Percentiles rank a stretch among this genome's conserved stretches.
Evolutionary conservation across 2,329 filamentous ascomycete genomes (phyloP).

Genomic region (Calonectria ilicicola): DNA sequence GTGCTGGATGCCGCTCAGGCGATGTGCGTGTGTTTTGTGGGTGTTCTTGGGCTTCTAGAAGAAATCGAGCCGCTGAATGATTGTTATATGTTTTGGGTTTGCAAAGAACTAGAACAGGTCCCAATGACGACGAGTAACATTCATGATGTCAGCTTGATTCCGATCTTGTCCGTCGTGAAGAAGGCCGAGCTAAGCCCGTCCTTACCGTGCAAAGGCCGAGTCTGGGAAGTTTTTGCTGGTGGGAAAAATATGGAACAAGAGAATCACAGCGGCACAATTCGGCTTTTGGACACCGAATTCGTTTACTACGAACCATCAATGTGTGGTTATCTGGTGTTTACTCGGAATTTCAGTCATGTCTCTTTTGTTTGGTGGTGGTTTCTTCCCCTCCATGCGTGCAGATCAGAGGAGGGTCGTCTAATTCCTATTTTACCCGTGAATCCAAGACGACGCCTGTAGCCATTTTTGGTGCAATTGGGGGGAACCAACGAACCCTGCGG

Average conservation of each 20-base stretch:
- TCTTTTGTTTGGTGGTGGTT: neutral
- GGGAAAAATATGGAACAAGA: neutral
- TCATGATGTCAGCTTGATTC: conserved; percentile 40
- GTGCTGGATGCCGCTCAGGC: neutral
- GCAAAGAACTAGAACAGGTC: neutral
- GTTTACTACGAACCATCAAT: neutral
- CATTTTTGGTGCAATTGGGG: neutral
- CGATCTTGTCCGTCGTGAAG: conserved; percentile 35
- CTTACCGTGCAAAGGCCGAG: conserved; percentile 30
- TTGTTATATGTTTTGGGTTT: neutral
- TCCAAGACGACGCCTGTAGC: conserved; percentile 19
- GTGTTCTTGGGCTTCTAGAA: neutral
- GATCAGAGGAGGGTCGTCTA: neutral
- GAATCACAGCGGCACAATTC: neutral
- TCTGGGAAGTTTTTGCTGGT: neutral
- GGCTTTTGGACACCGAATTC: neutral
- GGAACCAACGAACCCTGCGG: conserved; percentile 8
- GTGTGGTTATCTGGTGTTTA: neutral
- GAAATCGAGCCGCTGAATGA: neutral
- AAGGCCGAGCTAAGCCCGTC: conserved; percentile 48
- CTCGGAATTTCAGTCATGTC: neutral
- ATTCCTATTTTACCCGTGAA: conserved; percentile 25
- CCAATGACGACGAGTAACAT: neutral
- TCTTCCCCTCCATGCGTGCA: neutral
- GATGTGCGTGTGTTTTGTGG: conserved; percentile 2